Evolutionary conservation across 2,329 filamentous ascomycete species (phyloP), one percentile per base, ranked within the genome.

Genomic region (Colletotrichum godetiae): DNA sequence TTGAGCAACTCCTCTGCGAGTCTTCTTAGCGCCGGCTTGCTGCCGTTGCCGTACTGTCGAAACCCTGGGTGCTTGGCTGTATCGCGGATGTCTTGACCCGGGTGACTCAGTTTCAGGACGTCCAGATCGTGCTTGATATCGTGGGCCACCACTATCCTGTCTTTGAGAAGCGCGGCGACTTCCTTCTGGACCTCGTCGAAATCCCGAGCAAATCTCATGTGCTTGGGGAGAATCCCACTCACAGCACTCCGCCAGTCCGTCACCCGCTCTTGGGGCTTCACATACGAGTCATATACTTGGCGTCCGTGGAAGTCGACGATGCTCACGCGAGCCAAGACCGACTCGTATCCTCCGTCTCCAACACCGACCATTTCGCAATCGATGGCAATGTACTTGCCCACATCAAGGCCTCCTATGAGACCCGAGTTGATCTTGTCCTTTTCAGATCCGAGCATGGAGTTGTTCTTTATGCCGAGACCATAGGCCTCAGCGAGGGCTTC

Each of bases 361-460:
- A 97, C 91, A 60, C 96, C 97, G 31, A 99, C 97, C 97, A 99
- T 99, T 84, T 99, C 97, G 82, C 97, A 99, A 85, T 99, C 97
- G 59, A 99, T 90, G 24, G 94, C 93, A 55, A 99, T 85, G 81
- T 97, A 99, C 87, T 97, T 97, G 64, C 96, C 97, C 24, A 95
- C 85, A 66, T 95, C 90, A 46, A 93, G 84, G 6, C 88, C 90
- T 29, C 85, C 82, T 1, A 89, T 88, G 4, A 91, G 84, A 0
- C 93, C 93, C 57, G 90, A 88, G 78, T 94, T 94, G 74, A 92
- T 84, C 57, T 86, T 88, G 62, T 88, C 87, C 52, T 87, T 82
- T 29, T 81, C 81, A 12, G 86, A 81, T 19, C 83, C 81, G 33
- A 90, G 83, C 73, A 88, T 82, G 2, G 89, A 87, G 75, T 86